Base-by-base conservation (phyloP, 2,329 filamentous ascomycete species). In the Alternaria triticina region DNA sequence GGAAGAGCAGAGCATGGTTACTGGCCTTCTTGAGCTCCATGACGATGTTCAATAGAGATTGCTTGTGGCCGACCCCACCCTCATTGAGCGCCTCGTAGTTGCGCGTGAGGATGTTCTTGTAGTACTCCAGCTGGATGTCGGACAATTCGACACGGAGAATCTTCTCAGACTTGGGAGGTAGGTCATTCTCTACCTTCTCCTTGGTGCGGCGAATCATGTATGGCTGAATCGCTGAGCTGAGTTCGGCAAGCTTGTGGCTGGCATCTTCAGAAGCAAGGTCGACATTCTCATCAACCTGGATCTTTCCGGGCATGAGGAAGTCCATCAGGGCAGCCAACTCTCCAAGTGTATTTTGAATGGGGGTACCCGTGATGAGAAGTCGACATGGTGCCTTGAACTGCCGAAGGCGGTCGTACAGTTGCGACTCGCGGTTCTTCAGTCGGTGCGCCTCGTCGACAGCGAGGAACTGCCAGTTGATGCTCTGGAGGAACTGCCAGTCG, bases 21-120 rank as follows among this genome's bases (percentile, higher is more conserved):
- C 95, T 98, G 78, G 96, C 94, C 81, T 99, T 99, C 84, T 99
- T 99, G 74, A 99, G 82, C 80, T 99, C 96, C 96, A 99, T 99
- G 89, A 99, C 97, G 78, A 99, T 96, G 81, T 99, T 99, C 67
- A 99, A 84, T 13, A 99, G 83, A 0, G 95, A 98, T 70, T 97
- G 95, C 81, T 97, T 98, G 79, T 96, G 93, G 6, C 95, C 96
- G 64, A 89, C 93, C 47, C 91, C 90, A 49, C 94, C 95, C 75
- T 97, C 92, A 72, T 96, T 97, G 30, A 99, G 86, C 4, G 95
- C 96, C 28, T 94, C 90, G 74, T 99, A 99, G 77, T 99, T 99
- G 74, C 95, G 90, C 0, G 96, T 98, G 23, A 99, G 85, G 62
- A 99, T 98, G 76, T 98, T 98, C 82, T 98, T 98, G 85, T 99